phyloP scores from a whole-genome alignment of 768 basidiomycete genomes.

The Lenzites betulinus region DNA sequence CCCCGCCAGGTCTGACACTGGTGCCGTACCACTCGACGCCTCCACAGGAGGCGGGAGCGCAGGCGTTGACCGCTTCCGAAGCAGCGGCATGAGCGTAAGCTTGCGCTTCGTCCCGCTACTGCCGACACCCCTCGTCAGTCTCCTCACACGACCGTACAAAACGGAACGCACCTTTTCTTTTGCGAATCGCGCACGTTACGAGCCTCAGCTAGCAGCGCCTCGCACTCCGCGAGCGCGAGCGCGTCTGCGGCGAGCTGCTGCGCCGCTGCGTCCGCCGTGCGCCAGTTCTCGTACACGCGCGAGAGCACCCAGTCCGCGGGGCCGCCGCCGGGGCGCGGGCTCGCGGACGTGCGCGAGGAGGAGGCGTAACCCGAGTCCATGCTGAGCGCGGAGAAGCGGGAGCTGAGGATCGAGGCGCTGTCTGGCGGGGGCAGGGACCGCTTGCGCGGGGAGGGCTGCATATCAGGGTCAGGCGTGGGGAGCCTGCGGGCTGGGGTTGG shows the following conservation, averaged over 20 bases:
- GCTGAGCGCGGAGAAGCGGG: constrained; percentile 5
- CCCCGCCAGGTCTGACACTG: not conserved
- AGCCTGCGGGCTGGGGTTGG: no score
- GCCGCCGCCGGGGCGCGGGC: not conserved
- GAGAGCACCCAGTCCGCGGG: constrained; percentile 18
- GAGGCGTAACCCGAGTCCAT: constrained; percentile 21
- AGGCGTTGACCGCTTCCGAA: constrained; percentile 1
- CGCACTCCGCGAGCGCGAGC: constrained; percentile 12
- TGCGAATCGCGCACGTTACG: not conserved
- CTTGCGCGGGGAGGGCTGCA: constrained; percentile 1
- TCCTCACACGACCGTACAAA: not conserved
- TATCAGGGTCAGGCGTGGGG: constrained; percentile 5
- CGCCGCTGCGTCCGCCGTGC: constrained; percentile 23
- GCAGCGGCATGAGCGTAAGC: constrained; percentile 3
- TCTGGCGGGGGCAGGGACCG: constrained; percentile 5
- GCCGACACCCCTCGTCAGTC: no score
- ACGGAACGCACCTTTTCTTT: constrained; percentile 13
- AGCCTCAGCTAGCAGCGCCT: constrained; percentile 13
- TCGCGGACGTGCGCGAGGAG: constrained; percentile 6
- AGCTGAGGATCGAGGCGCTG: not conserved
- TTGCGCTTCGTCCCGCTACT: constrained; percentile 15
- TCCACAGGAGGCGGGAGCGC: not conserved
- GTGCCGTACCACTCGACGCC: not conserved
- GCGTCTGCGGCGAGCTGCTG: constrained; percentile 19
- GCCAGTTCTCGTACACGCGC: constrained; percentile 21